Evolutionary conservation across 2,329 filamentous ascomycete genomes (phyloP).

Genomic region (Aspergillus terreus): DNA sequence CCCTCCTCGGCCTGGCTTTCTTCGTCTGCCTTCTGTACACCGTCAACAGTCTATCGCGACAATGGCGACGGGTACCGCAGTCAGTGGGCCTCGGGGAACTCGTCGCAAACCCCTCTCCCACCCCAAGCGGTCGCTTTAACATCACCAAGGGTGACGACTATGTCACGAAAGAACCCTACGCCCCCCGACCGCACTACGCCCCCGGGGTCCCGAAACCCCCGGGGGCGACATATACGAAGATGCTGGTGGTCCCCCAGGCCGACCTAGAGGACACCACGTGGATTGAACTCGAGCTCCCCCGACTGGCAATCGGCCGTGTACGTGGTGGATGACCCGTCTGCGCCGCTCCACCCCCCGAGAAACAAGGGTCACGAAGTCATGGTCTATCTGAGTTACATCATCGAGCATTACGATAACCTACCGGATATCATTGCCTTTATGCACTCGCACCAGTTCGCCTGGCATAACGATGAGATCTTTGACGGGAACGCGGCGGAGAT

Average conservation of each 20-base stretch:
- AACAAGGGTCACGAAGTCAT: conserved; percentile 63
- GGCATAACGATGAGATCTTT: conserved; percentile 58
- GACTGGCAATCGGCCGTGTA: conserved; percentile 49
- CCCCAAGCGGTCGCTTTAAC: conserved; percentile 13
- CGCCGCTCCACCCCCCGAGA: conserved; percentile 50
- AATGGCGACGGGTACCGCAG: conserved; percentile 35
- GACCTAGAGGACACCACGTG: conserved; percentile 52
- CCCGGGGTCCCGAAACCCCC: conserved; percentile 40
- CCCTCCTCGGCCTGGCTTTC: conserved; percentile 31
- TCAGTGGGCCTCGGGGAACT: conserved; percentile 36
- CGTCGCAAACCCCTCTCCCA: conserved; percentile 11
- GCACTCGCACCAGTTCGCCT: conserved; percentile 54
- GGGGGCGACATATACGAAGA: conserved; percentile 51
- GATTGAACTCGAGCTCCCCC: conserved; percentile 52
- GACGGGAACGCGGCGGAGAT: conserved; percentile 49
- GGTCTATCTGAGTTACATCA: conserved; percentile 60
- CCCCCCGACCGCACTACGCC: conserved; percentile 29
- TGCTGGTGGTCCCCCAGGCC: conserved; percentile 52
- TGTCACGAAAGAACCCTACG: conserved; percentile 18
- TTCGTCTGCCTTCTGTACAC: conserved; percentile 27
- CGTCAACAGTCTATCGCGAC: conserved; percentile 25
- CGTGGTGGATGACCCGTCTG: conserved; percentile 50
- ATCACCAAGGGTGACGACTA: conserved; percentile 11
- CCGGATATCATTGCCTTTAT: conserved; percentile 59
- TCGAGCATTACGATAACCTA: conserved; percentile 59